phyloP scores from a whole-genome alignment of 1,139 yeast genomes.

The Candida pseudocylindracea region DNA sequence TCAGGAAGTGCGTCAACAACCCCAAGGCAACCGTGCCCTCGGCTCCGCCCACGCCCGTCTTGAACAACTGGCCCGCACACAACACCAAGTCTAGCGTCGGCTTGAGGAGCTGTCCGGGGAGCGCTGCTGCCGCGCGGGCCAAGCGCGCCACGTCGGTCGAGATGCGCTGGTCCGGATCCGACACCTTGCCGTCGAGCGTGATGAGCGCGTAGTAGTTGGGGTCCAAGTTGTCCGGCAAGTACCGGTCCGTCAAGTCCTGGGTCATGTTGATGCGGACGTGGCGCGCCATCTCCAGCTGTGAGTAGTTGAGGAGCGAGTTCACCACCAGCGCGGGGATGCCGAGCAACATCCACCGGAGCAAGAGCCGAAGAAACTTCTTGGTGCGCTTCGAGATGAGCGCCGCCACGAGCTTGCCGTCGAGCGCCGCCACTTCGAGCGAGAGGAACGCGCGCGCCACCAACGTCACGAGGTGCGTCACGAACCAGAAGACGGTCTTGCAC shows the following conservation, averaged over 20 bases:
- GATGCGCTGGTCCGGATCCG: conserved; percentile 67
- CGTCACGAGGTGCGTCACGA: conserved; percentile 35
- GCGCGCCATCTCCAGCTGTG: conserved; percentile 47
- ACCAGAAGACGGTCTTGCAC: conserved; percentile 15
- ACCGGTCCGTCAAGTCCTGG: conserved; percentile 35
- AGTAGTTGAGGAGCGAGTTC: conserved; percentile 50
- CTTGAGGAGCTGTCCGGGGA: conserved; percentile 75
- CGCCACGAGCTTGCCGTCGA: conserved; percentile 77
- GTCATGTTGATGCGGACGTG: conserved; percentile 48
- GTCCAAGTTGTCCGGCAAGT: conserved; percentile 38
- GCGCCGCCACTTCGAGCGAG: conserved; percentile 63
- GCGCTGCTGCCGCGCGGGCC: conserved; percentile 44
- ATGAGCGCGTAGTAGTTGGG: conserved; percentile 19
- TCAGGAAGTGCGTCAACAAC: conserved; percentile 60
- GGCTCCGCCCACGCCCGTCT: conserved; percentile 55
- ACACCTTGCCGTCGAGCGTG: conserved; percentile 35
- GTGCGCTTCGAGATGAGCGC: conserved; percentile 57
- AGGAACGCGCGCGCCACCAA: conserved; percentile 50
- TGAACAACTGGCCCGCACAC: conserved; percentile 64
- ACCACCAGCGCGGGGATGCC: conserved; percentile 78
- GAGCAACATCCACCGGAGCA: conserved; percentile 61
- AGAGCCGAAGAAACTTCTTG: conserved; percentile 33
- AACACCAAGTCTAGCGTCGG: conserved; percentile 66
- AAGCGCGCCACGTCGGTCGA: conserved; percentile 64
- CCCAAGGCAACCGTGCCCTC: conserved; percentile 78